Evolutionary conservation across 2,329 filamentous ascomycete genomes (phyloP), one percentile per base, ranked within the genome.

Genomic region (Elsinoe australis): DNA sequence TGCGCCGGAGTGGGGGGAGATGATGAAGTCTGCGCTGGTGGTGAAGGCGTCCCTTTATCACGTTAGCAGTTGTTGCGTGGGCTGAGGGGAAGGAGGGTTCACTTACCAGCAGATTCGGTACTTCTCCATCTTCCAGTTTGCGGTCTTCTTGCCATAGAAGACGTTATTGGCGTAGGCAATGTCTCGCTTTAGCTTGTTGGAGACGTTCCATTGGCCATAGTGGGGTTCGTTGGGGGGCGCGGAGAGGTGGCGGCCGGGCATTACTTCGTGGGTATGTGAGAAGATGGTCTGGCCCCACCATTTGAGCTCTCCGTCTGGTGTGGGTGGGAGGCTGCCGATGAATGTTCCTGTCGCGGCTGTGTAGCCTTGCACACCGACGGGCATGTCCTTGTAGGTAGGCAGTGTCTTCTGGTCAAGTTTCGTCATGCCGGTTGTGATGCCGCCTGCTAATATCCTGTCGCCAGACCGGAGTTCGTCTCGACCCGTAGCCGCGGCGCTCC

Each of bases 31-130:
- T 17, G 71, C 69, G 57, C 68, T 77, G 2, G 76, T 71, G 0
- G 78, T 80, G 55, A 82, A 76, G 7, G 79, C 80, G 53, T 83
- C 80, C 80, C 80, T 83, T n/a, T n/a, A n/a, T n/a, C n/a, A n/a
- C n/a, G 48, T 4, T 33, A 28, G 3, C 10, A 12, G 26, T 53
- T 14, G 28, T 14, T 41, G 18, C 15, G 12, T 21, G n/a, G 22
- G 3, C 6, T 2, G 34, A 10, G 2, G 15, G n/a, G 14, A 10
- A 17, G 26, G 33, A 15, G 12, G 18, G 26, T 17, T 12, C 4
- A 65, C 74, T 61, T 61, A 82, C 80, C 80, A 84, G 71, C 80
- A 83, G 51, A 83, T 77, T 4, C 80, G 72, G 57, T 81, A 74
- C 57, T 80, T 76, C 49, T 74, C 73, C 62, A 80, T 72, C 53